A percentile compares a stretch with the other conserved stretches of the same genome.
Conservation (phyloP, 2,329 filamentous ascomycete genomes). For the Venturia aucupariae region DNA sequence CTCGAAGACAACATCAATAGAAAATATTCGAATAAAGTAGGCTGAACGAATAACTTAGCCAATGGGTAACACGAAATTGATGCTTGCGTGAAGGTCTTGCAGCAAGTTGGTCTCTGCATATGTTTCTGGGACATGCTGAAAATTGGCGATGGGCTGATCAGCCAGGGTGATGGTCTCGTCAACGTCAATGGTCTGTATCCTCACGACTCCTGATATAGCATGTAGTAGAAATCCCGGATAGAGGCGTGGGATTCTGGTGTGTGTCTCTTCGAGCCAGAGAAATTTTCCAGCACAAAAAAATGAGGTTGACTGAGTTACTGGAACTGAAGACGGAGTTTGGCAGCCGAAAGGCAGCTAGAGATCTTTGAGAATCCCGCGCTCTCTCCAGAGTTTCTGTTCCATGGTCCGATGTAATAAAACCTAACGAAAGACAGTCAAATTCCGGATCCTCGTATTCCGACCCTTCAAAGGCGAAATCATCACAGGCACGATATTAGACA, state of each 20-base stretch:
- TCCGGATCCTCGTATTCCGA: conserved; percentile 85
- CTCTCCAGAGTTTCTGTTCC: not conserved
- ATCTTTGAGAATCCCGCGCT: not conserved
- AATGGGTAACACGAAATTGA: conserved; percentile 9
- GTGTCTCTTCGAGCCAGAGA: too few species aligned
- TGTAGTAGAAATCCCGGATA: not conserved
- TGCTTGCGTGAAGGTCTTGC: conserved; percentile 55
- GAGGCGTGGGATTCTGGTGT: not conserved
- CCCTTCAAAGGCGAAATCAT: conserved; percentile 94
- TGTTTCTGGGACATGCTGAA: conserved; percentile 86
- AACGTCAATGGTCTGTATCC: conserved; percentile 74
- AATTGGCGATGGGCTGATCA: conserved; percentile 86
- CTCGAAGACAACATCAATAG: conserved; percentile 95
- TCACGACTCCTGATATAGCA: not conserved
- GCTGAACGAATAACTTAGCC: not conserved
- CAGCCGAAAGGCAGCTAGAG: too few species aligned
- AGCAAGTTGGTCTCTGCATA: conserved; percentile 88
- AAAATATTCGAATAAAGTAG: conserved; percentile 89
- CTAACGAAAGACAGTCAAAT: conserved; percentile 58
- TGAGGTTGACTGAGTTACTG: too few species aligned
- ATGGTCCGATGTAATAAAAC: not conserved
- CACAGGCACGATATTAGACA: conserved; percentile 70
- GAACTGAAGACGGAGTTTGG: too few species aligned
- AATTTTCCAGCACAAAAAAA: too few species aligned
- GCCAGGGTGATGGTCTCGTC: conserved; percentile 82